Evolutionary conservation across 2,329 filamentous ascomycete genomes (phyloP).

Genomic region (Fusarium buxicola): DNA sequence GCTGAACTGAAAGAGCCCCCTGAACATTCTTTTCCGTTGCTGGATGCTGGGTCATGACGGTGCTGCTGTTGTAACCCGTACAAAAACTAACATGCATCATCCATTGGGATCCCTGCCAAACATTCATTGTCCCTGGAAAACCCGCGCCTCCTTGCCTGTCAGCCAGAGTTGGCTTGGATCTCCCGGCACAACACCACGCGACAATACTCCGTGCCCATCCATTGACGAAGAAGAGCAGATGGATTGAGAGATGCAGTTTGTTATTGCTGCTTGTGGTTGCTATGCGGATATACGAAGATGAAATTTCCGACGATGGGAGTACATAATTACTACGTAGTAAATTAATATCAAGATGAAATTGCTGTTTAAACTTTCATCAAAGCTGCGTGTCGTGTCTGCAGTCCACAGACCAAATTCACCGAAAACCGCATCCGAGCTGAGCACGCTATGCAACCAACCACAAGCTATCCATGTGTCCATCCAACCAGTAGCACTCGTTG

Average conservation of each 20-base stretch:
- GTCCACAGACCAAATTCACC: constrained; percentile 7
- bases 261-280: too few species aligned
- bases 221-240: too few species aligned
- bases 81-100: too few species aligned
- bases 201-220: too few species aligned
- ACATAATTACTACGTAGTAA: constrained; percentile 1
- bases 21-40: constrained; percentile 1
- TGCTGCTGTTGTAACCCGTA: too few species aligned
- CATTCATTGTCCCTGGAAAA: constrained; percentile 24
- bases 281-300: constrained; percentile 1
- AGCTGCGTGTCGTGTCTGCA: constrained; percentile 10
- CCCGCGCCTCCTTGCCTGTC: constrained; percentile 27
- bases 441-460: neutral
- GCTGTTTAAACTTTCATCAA: constrained; percentile 8
- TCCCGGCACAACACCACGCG: constrained; percentile 30
- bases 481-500: too few species aligned
- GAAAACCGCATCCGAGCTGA: neutral
- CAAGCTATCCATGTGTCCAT: too few species aligned
- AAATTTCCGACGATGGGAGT: constrained; percentile 14
- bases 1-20: constrained; percentile 16
- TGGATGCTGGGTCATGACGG: neutral
- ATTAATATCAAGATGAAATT: constrained; percentile 12
- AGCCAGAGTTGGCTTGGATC: constrained; percentile 29
- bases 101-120: constrained; percentile 20
- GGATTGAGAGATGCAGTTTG: neutral